Evolutionary conservation across 2,329 filamentous ascomycete genomes (phyloP).

Genomic region (Metarhizium sp.): DNA sequence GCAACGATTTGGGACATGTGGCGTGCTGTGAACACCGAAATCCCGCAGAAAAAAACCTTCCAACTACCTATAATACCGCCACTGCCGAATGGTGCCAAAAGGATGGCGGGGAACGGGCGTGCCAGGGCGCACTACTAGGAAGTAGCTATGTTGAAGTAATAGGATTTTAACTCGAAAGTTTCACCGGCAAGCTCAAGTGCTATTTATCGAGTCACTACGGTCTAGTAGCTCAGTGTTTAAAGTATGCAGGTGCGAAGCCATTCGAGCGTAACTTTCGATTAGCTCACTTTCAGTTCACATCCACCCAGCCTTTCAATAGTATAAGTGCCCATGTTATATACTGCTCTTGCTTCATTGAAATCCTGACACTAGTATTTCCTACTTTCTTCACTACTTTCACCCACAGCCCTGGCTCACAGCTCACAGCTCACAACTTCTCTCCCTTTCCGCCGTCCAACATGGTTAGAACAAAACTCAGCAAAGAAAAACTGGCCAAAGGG

Average conservation of each 20-base stretch:
- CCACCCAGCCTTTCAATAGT: not conserved
- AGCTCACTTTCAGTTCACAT: not conserved
- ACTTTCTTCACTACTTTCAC: no score
- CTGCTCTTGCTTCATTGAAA: no score
- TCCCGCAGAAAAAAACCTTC: conserved; percentile 34
- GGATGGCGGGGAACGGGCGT: conserved; percentile 19
- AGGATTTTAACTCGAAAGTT: not conserved
- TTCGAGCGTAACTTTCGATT: not conserved
- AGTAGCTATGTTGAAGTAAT: not conserved
- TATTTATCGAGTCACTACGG: not conserved
- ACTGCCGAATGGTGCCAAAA: conserved; percentile 21
- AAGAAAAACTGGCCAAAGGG: not conserved
- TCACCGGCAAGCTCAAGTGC: not conserved
- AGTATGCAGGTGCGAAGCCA: not conserved
- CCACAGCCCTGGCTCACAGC: no score
- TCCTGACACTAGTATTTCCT: no score
- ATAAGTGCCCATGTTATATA: not conserved
- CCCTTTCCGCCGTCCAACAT: not conserved
- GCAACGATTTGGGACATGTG: conserved; percentile 81
- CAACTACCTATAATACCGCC: conserved; percentile 24
- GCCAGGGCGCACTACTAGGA: conserved; percentile 11
- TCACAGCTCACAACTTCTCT: not conserved
- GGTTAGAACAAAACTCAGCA: not conserved
- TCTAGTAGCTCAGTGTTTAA: not conserved
- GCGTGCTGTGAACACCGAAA: conserved; percentile 52